Evolutionary conservation across 352 stramenopile species (phyloP).

Genomic region (Phytophthora pini): DNA sequence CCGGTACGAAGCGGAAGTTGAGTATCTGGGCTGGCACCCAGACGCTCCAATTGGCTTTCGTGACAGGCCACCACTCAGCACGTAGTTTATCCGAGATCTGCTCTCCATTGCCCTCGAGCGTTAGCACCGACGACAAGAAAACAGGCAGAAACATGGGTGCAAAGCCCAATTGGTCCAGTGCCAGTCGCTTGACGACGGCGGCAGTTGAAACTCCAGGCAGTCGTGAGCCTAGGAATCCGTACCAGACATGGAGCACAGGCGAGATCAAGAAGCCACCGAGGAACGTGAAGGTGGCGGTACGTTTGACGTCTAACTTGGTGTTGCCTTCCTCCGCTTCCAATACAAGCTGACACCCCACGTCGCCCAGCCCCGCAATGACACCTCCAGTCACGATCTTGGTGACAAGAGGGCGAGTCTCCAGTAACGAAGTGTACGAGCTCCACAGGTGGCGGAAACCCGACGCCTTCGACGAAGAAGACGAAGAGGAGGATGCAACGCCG

Average conservation of each 20-base stretch:
- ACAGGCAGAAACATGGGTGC: constrained; percentile 73
- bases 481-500: constrained; percentile 11
- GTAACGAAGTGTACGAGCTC: constrained; percentile 57
- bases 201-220: constrained; percentile 44
- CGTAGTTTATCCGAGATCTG: constrained; percentile 70
- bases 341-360: constrained; percentile 75
- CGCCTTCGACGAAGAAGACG: constrained; percentile 15
- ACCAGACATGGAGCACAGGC: constrained; percentile 84
- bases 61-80: constrained; percentile 78
- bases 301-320: constrained; percentile 48
- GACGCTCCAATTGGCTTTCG: constrained; percentile 82
- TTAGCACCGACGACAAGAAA: constrained; percentile 75
- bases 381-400: constrained; percentile 77
- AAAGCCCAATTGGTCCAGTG: constrained; percentile 83
- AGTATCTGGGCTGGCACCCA: constrained; percentile 84
- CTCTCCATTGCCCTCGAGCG: constrained; percentile 59
- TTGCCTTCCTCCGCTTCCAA: constrained; percentile 35
- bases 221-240: constrained; percentile 56
- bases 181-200: constrained; percentile 69
- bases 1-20: constrained; percentile 85
- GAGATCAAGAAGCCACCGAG: constrained; percentile 71
- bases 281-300: constrained; percentile 69
- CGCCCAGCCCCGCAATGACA: constrained; percentile 67
- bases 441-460: constrained; percentile 41
- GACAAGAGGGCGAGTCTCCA: constrained; percentile 61